A percentile compares a stretch with the other conserved stretches of the same genome.
Evolutionary conservation across 176 grass and related monocot genomes (phyloP).

Genomic region (Bolboschoenus planiculmis): DNA sequence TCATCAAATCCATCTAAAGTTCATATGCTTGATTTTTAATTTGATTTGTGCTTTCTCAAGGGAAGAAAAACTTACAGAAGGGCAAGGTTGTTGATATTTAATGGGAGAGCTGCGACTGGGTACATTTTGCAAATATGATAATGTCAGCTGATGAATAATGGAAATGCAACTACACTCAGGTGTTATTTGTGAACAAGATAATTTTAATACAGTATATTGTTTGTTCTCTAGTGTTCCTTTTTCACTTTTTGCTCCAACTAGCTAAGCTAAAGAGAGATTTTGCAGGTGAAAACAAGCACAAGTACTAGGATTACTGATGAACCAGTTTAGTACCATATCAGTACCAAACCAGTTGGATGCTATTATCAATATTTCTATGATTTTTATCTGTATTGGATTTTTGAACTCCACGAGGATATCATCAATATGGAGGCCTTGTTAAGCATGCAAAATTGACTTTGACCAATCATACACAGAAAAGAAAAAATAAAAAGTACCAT

Average conservation of each 20-base stretch:
- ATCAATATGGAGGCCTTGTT: background rate
- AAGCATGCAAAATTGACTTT: background rate
- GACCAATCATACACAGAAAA: background rate
- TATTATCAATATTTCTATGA: background rate
- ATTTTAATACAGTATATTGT: background rate
- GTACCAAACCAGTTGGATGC: background rate
- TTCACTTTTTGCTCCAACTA: background rate
- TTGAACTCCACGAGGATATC: too few relatives aligned
- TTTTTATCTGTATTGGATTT: background rate
- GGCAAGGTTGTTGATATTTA: background rate
- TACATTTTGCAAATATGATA: background rate
- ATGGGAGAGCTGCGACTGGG: background rate
- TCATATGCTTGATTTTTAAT: background rate
- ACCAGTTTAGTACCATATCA: background rate
- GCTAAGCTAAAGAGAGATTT: background rate
- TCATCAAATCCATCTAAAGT: too few relatives aligned
- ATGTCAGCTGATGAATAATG: background rate
- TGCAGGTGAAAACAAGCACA: background rate
- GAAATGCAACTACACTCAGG: background rate
- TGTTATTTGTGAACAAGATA: background rate
- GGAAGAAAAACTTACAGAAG: background rate
- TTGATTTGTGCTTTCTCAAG: background rate
- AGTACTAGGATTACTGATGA: background rate
- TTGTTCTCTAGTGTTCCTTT: background rate
- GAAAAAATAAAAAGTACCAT: background rate